These are phyloP conservation scores for Fagus crenata DNA, from an alignment of 306 rosid species.

Conservation along the genomic window DNA sequence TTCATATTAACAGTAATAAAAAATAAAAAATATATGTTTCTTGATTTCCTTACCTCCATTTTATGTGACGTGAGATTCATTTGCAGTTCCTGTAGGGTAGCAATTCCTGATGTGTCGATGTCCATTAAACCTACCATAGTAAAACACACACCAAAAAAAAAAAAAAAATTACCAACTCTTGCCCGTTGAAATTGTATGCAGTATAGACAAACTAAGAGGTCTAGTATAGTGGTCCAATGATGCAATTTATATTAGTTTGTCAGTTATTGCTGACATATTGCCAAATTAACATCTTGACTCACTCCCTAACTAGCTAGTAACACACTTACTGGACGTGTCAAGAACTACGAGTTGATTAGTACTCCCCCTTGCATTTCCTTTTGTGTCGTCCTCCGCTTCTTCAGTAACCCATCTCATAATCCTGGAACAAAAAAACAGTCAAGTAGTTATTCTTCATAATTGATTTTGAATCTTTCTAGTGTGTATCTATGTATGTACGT, in stretches of 20 bases:
- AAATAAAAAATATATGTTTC: no score
- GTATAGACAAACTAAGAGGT: background rate
- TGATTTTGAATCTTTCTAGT: background rate
- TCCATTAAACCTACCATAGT: constrained; percentile 55
- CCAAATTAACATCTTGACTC: background rate
- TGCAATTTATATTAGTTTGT: background rate
- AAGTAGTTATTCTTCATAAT: background rate
- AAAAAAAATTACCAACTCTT: background rate
- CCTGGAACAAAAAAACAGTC: constrained; percentile 35
- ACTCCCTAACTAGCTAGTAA: background rate
- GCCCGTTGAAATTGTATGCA: background rate
- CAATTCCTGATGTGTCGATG: constrained; percentile 78
- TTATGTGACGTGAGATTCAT: constrained; percentile 48
- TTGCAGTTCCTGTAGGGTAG: constrained; percentile 60
- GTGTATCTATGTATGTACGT: background rate
- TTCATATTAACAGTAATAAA: no score
- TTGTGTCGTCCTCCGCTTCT: constrained; percentile 39
- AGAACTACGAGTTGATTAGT: constrained; percentile 51
- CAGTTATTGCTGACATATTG: background rate
- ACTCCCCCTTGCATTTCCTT: constrained; percentile 35
- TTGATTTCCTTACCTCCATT: constrained; percentile 44
- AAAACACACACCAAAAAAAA: background rate
- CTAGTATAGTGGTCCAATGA: background rate
- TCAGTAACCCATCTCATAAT: constrained; percentile 53
- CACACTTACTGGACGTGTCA: constrained; percentile 70